Evolutionary conservation across 225 moss, liverwort and hornwort species (phyloP), one percentile per base, ranked within the genome.

Genomic region (Physcomitrium patens): DNA sequence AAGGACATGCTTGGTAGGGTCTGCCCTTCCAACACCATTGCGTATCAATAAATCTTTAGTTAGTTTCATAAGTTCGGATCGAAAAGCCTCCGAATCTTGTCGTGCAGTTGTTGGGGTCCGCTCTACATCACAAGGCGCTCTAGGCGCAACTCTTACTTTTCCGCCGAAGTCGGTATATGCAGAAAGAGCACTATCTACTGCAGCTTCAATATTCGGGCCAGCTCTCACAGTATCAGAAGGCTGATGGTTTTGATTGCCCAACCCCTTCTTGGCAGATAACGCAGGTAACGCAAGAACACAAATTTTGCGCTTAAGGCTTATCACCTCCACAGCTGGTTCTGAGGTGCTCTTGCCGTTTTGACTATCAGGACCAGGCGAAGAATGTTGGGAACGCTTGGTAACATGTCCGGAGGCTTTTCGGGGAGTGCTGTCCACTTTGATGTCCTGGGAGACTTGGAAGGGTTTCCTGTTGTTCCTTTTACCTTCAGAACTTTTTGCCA

Each of bases 241-340:
- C 62, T 31, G 68, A 42, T 54, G 67, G 14, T 5, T 27, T 50
- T 37, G 26, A 49, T 42, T 64, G 54, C 60, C 51, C 61, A 72
- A 57, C 11, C 16, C 53, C 13, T 47, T 56, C 47, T 27, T 17
- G 14, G 41, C 69, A 49, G 24, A 24, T 24, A 24, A 24, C 24
- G 48, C 63, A 28, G 51, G 51, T 53, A 70, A 65, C 16, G 44
- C 65, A 62, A 63, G 44, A 23, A 57, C 43, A 41, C 53, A 46
- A 10, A 26, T 20, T 71, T 48, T 77, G 45, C 73, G 70, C 54
- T 67, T 67, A 41, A 47, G 65, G 53, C 5, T 24, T 37, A 70
- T 46, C 46, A 15, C 56, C 70, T 16, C 43, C 12, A 64, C 69
- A 67, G 3, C 27, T 58, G 50, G 42, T 41, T 24, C 56, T 43